These are phyloP conservation scores for Boletus sp. DNA, from an alignment of 1,284 basidiomycete species.

Conservation along the genomic window DNA sequence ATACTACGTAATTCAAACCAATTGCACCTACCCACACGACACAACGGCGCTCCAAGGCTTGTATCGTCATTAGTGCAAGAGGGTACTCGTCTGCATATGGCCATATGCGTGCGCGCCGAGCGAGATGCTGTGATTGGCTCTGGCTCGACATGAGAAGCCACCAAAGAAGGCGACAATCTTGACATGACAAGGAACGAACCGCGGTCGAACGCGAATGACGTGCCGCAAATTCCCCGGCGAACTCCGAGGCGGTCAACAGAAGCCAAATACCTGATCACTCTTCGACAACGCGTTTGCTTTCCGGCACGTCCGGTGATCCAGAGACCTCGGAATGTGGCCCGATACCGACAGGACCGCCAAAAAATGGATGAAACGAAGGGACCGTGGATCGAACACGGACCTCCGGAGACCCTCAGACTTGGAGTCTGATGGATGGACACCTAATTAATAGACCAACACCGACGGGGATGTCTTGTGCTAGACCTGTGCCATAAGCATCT, in stretches of 20 bases:
- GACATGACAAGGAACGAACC: slow-evolving; percentile 19
- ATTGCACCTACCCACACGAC: background rate
- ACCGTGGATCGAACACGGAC: slow-evolving; percentile 62
- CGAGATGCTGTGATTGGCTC: slow-evolving; percentile 11
- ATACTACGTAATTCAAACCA: background rate
- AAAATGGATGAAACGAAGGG: slow-evolving; percentile 2
- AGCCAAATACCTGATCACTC: no score
- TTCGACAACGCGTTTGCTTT: background rate
- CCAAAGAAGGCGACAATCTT: slow-evolving; percentile 25
- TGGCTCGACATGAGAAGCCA: slow-evolving; percentile 10
- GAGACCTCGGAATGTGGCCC: background rate
- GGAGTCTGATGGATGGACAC: no score
- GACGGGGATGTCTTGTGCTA: no score
- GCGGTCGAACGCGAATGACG: slow-evolving; percentile 15
- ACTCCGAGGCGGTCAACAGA: slow-evolving; percentile 5
- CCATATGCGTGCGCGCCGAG: slow-evolving; percentile 5
- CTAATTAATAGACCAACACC: no score
- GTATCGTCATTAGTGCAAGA: no score
- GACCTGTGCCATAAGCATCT: no score
- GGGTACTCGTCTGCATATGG: slow-evolving; percentile 11
- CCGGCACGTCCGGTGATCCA: background rate
- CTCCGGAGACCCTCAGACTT: no score
- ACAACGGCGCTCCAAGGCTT: no score
- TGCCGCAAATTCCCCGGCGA: slow-evolving; percentile 14
- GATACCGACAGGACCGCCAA: background rate